These are phyloP conservation scores for Colletotrichum spinosum DNA, from an alignment of 2,329 filamentous ascomycete species.

Conservation along the genomic window DNA sequence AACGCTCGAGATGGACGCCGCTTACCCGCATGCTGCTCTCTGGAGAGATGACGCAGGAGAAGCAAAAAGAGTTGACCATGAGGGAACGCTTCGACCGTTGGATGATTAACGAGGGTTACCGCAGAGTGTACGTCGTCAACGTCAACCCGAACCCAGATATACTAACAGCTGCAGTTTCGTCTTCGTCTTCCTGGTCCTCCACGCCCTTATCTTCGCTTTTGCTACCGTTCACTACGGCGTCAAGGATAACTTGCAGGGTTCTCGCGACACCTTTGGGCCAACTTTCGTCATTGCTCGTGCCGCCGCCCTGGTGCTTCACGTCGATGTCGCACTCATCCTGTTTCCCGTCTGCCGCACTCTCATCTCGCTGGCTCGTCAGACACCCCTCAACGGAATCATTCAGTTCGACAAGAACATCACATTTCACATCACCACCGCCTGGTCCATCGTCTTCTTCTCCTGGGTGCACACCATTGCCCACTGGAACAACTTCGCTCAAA, in stretches of 20 bases:
- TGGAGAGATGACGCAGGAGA: slow-evolving; percentile 82
- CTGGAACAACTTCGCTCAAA: slow-evolving; percentile 87
- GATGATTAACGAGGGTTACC: slow-evolving; percentile 92
- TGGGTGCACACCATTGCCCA: slow-evolving; percentile 89
- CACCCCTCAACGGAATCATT: slow-evolving; percentile 86
- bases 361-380: slow-evolving; percentile 83
- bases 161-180: slow-evolving; percentile 70
- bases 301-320: slow-evolving; percentile 81
- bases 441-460: slow-evolving; percentile 90
- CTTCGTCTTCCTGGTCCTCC: slow-evolving; percentile 77
- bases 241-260: slow-evolving; percentile 77
- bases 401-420: slow-evolving; percentile 92
- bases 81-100: slow-evolving; percentile 83
- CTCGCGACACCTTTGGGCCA: slow-evolving; percentile 77
- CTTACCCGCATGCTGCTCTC: slow-evolving; percentile 86
- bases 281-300: slow-evolving; percentile 83
- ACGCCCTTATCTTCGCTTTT: slow-evolving; percentile 82
- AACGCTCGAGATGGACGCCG: slow-evolving; percentile 85
- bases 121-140: slow-evolving; percentile 73
- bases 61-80: slow-evolving; percentile 73
- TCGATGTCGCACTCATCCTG: slow-evolving; percentile 83
- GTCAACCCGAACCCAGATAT: not conserved
- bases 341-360: slow-evolving; percentile 87
- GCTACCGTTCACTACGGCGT: slow-evolving; percentile 83
- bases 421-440: slow-evolving; percentile 86